Evolutionary conservation across 2,329 filamentous ascomycete species (phyloP), one percentile per base, ranked within the genome.

Genomic region (Claviceps pusilla): DNA sequence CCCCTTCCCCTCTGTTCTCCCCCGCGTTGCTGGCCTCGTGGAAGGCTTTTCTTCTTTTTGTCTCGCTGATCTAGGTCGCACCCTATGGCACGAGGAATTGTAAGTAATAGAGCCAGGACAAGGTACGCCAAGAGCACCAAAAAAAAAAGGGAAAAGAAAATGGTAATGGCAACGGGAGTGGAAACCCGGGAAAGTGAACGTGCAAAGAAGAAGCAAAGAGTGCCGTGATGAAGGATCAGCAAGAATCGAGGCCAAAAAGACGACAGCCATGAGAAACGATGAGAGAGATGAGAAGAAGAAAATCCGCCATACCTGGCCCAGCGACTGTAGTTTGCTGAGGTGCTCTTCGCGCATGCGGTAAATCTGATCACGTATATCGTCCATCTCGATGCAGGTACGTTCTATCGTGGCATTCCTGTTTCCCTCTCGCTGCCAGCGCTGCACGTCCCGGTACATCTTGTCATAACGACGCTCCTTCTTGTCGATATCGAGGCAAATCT

Each of bases 401-500:
- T 83, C 80, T 66, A 94, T 86, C 53, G 86, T 83, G 52, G 85
- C 84, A 58, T 75, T 76, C 53, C 85, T 81, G 68, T 86, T 86
- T 57, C 85, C 84, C 69, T 93, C 87, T 50, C 75, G 76, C 63
- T 77, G 74, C 89, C 89, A 95, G 57, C 89, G 84, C 60, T 76
- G 72, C 64, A 94, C 79, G 64, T 90, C 86, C 55, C 82, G 79
- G 49, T 77, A 67, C 75, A 94, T 87, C 71, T 89, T 88, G 65
- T 76, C 74, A 64, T 83, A 79, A 59, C 87, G 83, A 54, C 88
- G 82, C 65, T 79, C 73, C 73, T 95, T 95, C 71, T 86, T 90
- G 65, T 89, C 84, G 61, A 90, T 89, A 71, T 93, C 89, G 64
- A 89, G 84, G 73, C 91, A 97, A 58, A 89, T 76, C 67, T 86